Base-by-base conservation (phyloP, 2,329 filamentous ascomycete species). In the Fusarium siculi region DNA sequence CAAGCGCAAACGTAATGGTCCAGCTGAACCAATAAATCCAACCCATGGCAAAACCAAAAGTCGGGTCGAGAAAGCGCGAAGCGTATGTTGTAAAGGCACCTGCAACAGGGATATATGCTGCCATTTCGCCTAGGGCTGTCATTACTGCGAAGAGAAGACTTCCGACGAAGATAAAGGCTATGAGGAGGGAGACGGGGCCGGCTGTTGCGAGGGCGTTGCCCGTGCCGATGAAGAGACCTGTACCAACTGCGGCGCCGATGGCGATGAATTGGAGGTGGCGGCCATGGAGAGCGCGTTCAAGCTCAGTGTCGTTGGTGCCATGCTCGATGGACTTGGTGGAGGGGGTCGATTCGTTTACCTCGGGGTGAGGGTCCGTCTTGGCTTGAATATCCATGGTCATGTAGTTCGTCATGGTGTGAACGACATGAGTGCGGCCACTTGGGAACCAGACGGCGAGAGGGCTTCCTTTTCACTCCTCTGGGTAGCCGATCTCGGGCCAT, bases 1-100 rank as follows among this genome's bases (percentile, higher is more conserved):
- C 89, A 49, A 88, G 87, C 4, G 85, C 88, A 30, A 90, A 83
- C 4, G 89, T 81, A 66, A 91, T 89, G 16, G 86, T 82, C 73
- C 90, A 90, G 5, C 87, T 87, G 74, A 91, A 90, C 85, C 88
- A 90, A 80, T 91, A 91, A 68, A 89, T 90, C 87, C 87, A 90
- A 3, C 87, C 88, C 43, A 84, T 82, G 12, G 88, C 88, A 69
- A 90, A 90, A n/a, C 84, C 85, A 30, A 89, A 79, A 37, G 85
- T 88, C 3, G 85, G 84, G 55, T 89, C 87, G 67, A 90, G 84
- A 62, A 88, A 90, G 37, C 88, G 87, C 9, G 66, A 69, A 9
- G 66, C 84, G 81, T 59, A 88, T 85, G 72, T 89, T 85, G 80
- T 90, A 88, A 21, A 88, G 86, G 37, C 88, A 11, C 88, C 88